Base-by-base conservation (phyloP, 73 alveolate species). In the Uronychia binucleata region DNA sequence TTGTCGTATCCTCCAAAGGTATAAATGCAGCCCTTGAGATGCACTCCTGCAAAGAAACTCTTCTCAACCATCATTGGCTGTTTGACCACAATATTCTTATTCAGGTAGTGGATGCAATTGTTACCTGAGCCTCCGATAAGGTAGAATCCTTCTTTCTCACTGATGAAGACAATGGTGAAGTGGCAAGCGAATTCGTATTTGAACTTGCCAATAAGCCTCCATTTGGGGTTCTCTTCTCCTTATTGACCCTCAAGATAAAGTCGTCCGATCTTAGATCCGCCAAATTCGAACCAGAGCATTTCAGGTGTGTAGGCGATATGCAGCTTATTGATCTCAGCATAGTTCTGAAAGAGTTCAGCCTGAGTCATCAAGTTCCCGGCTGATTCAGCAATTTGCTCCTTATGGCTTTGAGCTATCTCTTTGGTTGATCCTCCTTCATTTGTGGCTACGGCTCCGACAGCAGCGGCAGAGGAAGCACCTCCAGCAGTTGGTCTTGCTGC, bases 1-100 rank as follows among this genome's bases (percentile, higher is more conserved):
- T 88, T 88, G 82, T 97, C 99, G 88, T 96, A 97, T 33, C 99
- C 99, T 57, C 99, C 99, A 79, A 97, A 91, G 29, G 98, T 94
- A 83, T 95, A 97, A 1, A 97, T 96, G 27, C 87, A 75, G 30
- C 95, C 95, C 67, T 91, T 92, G 57, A 83, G 77, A 34, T 81
- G 77, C 0, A 97, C 93, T 33, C 97, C 97, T 77, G 98, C 83
- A 57, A 96, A 96, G 92, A 97, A 97, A 26, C 94, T 87, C 79
- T 97, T 94, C 86, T 95, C 98, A 26, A 82, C 82, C 34, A 95
- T 96, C 98, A 96, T 94, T 31, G 97, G 92, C 57, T 80, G 74
- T 88, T 93, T 96, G 60, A 59, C 77, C 77, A 77, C 84, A 33
- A 95, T 93, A 88, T 97, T 78, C 87, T 96, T 86, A 84, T 85